Conservation (phyloP, 164 flowering plant species). For the Berberis vulgaris region DNA sequence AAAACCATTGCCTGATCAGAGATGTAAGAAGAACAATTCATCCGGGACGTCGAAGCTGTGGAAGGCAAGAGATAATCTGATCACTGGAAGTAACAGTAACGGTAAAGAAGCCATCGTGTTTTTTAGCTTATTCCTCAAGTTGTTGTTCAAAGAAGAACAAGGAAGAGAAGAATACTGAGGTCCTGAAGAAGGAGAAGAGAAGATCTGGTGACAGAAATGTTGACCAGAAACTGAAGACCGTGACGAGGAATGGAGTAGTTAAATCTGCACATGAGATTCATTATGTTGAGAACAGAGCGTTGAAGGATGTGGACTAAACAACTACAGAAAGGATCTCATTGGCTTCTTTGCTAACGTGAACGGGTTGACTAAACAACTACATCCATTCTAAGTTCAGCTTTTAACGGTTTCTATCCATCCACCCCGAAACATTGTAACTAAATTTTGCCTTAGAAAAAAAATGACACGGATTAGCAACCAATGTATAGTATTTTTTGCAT, state of each 20-base stretch:
- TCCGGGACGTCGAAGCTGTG: constrained; percentile 27
- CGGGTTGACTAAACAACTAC: constrained; percentile 36
- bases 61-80: constrained; percentile 28
- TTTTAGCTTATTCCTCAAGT: constrained; percentile 19
- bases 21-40: constrained; percentile 27
- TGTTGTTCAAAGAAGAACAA: constrained; percentile 8
- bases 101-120: constrained; percentile 40
- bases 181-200: too few relatives aligned
- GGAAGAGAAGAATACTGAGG: constrained; percentile 3
- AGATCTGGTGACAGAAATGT: neutral
- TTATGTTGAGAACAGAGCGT: constrained; percentile 21
- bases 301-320: constrained; percentile 30
- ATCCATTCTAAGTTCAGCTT: too few relatives aligned
- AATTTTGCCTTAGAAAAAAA: too few relatives aligned
- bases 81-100: constrained; percentile 38
- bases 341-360: constrained; percentile 45
- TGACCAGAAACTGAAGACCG: neutral
- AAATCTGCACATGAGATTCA: constrained; percentile 22
- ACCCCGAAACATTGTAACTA: too few relatives aligned
- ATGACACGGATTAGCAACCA: too few relatives aligned
- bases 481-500: too few relatives aligned
- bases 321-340: constrained; percentile 37
- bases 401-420: too few relatives aligned
- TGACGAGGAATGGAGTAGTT: neutral
- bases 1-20: too few relatives aligned